Conservation (phyloP, 2,329 filamentous ascomycete species). For the Lachnellula suecica region DNA sequence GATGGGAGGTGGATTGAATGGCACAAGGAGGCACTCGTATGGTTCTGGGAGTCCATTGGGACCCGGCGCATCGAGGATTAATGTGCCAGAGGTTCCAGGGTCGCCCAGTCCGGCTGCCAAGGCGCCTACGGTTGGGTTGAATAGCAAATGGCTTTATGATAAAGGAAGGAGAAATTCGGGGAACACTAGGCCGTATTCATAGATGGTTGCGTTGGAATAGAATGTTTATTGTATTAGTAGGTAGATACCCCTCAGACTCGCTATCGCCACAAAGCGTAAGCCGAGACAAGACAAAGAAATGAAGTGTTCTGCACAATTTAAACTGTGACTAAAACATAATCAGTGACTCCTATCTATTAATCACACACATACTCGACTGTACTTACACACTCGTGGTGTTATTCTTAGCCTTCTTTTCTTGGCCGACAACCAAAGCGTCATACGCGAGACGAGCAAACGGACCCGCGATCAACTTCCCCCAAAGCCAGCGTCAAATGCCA, state of each 20-base stretch:
- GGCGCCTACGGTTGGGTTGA: conserved; percentile 73
- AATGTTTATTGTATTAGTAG: conserved; percentile 17
- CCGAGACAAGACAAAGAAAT: not conserved
- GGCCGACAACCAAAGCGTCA: not conserved
- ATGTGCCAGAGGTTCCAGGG: conserved; percentile 52
- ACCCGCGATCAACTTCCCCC: not conserved
- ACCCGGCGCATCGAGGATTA: conserved; percentile 41
- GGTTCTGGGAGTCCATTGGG: conserved; percentile 55
- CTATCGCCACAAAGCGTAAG: not conserved
- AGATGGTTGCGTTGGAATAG: conserved; percentile 8
- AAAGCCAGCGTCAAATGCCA: conserved; percentile 23
- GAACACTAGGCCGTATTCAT: conserved; percentile 28
- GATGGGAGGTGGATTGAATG: conserved; percentile 44
- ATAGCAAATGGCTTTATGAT: conserved; percentile 95
- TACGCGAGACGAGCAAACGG: conserved; percentile 1
- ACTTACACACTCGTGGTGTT: not conserved
- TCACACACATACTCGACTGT: not conserved
- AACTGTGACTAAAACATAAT: not conserved
- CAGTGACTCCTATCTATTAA: not conserved
- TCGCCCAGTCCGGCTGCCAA: conserved; percentile 71
- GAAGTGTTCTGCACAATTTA: not conserved
- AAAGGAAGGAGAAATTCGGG: conserved; percentile 55
- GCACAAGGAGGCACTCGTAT: conserved; percentile 61
- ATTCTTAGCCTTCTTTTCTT: not conserved
- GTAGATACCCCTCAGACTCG: conserved; percentile 29